These are phyloP conservation scores for Termitomyces sp. DNA, from an alignment of 768 basidiomycete species.

Conservation along the genomic window DNA sequence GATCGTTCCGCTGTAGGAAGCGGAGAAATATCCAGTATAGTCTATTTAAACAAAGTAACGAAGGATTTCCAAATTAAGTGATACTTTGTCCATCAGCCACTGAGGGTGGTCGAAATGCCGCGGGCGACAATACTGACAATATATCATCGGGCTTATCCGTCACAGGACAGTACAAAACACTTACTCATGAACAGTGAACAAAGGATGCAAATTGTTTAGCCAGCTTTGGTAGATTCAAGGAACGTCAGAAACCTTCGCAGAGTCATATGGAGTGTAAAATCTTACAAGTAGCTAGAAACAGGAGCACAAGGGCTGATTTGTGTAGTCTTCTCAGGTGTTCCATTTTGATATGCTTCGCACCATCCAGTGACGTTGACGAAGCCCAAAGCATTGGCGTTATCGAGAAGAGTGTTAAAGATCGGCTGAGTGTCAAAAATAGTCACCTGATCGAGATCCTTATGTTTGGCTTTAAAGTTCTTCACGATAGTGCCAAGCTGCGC, in stretches of 20 bases:
- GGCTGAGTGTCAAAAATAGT: constrained; percentile 52
- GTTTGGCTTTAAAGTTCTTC: constrained; percentile 31
- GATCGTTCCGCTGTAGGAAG: no score
- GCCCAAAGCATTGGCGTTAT: constrained; percentile 46
- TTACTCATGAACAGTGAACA: constrained; percentile 61
- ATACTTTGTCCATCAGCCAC: constrained; percentile 18
- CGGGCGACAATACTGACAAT: constrained; percentile 43
- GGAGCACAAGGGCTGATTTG: constrained; percentile 55
- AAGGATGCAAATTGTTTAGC: constrained; percentile 55
- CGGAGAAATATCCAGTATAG: no score
- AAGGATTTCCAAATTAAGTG: neutral
- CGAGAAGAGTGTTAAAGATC: constrained; percentile 53
- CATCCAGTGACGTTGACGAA: constrained; percentile 57
- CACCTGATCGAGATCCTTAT: constrained; percentile 38
- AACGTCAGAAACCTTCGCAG: neutral
- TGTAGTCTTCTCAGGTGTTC: constrained; percentile 46
- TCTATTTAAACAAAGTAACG: neutral
- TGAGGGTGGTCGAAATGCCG: constrained; percentile 40
- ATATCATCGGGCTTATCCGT: neutral
- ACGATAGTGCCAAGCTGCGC: constrained; percentile 33
- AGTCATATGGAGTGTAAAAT: neutral
- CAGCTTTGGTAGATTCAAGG: constrained; percentile 31
- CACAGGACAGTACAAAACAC: constrained; percentile 12
- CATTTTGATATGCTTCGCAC: constrained; percentile 54
- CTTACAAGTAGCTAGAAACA: constrained; percentile 62